Conservation (phyloP, 2,329 filamentous ascomycete species). For the Helminthosporium solani region DNA sequence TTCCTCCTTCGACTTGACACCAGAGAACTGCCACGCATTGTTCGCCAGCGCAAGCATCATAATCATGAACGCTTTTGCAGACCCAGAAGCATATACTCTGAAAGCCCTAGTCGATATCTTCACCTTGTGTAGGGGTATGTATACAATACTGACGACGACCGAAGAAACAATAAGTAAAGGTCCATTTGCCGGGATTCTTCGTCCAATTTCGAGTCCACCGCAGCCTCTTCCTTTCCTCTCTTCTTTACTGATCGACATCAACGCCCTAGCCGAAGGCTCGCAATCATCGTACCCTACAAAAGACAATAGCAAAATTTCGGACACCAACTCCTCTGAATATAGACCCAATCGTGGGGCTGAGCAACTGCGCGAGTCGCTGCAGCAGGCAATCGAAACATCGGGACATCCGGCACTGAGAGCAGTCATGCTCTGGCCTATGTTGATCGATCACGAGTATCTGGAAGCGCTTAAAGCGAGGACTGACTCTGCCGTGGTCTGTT, state of each 20-base stretch:
- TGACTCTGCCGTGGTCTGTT: constrained; percentile 12
- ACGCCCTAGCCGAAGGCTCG: constrained; percentile 8
- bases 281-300: constrained; percentile 2
- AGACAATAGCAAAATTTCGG: background rate
- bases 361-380: constrained; percentile 17
- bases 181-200: constrained; percentile 24
- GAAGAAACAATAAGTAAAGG: constrained; percentile 22
- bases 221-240: constrained; percentile 22
- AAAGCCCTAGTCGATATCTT: constrained; percentile 31
- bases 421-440: constrained; percentile 26
- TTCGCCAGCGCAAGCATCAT: constrained; percentile 26
- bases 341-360: constrained; percentile 15
- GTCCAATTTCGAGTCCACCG: constrained; percentile 5
- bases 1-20: constrained; percentile 16
- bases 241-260: constrained; percentile 23
- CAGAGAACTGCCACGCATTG: constrained; percentile 32
- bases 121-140: constrained; percentile 29
- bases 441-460: constrained; percentile 17
- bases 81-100: constrained; percentile 16
- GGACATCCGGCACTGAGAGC: constrained; percentile 21
- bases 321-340: background rate
- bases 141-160: constrained; percentile 20
- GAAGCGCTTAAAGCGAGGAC: constrained; percentile 15
- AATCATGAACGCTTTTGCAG: constrained; percentile 29
- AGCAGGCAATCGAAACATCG: constrained; percentile 22